Percentiles rank a stretch among this genome's conserved stretches.
These are phyloP conservation scores for Neurospora intermedia DNA, from an alignment of 495 filamentous ascomycete genomes.

Conservation along the genomic window DNA sequence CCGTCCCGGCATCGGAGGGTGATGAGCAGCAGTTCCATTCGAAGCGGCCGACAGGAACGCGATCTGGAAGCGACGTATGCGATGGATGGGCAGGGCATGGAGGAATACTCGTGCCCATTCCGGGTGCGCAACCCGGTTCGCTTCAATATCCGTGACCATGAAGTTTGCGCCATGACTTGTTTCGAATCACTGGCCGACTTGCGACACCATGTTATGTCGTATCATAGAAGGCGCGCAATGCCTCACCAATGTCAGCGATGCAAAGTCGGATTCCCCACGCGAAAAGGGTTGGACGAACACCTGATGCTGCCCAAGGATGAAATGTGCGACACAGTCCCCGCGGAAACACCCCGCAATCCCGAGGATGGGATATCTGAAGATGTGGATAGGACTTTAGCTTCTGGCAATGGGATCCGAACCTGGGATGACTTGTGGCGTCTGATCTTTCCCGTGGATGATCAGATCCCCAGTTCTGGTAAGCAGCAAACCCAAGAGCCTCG, in stretches of 20 bases:
- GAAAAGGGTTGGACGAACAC: constrained; percentile 5
- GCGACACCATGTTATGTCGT: constrained; percentile 13
- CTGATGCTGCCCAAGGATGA: constrained; percentile 14
- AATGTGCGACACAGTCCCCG: constrained; percentile 13
- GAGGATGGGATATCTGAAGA: constrained; percentile 18
- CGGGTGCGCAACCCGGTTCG: constrained; percentile 28
- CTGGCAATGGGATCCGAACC: not conserved
- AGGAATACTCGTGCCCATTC: constrained; percentile 22
- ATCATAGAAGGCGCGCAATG: constrained; percentile 4
- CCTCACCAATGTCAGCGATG: constrained; percentile 17
- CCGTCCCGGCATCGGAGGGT: not conserved
- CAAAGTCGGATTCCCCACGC: constrained; percentile 4
- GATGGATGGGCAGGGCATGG: not conserved
- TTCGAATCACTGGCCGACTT: constrained; percentile 12
- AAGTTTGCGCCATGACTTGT: constrained; percentile 17
- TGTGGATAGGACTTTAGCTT: not conserved
- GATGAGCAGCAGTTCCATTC: not conserved
- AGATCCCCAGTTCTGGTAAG: constrained; percentile 13
- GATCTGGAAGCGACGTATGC: not conserved
- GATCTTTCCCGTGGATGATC: constrained; percentile 12
- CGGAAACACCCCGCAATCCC: not conserved
- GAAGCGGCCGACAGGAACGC: not conserved
- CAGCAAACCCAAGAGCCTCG: not conserved
- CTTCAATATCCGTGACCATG: constrained; percentile 27
- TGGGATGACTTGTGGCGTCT: constrained; percentile 16